Conservation (phyloP, 179 eudicot genomes). For the Nepenthes alata region DNA sequence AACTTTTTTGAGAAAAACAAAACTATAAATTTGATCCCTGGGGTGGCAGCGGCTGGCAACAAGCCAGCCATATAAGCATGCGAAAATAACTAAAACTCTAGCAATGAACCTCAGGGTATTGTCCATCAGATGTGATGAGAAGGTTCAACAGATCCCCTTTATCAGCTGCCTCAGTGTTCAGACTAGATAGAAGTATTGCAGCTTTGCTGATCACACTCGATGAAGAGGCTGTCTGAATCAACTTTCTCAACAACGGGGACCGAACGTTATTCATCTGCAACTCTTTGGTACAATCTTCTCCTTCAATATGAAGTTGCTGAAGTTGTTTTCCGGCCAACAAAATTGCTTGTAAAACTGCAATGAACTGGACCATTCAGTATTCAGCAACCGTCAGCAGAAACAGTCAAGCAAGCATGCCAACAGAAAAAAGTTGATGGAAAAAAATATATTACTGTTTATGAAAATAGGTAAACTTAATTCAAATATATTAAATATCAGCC, state of each 20-base stretch:
- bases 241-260: conserved; percentile 56
- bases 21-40: background rate
- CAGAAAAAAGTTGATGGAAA: background rate
- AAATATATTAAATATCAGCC: too few species aligned
- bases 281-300: conserved; percentile 10
- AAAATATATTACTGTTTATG: background rate
- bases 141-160: conserved; percentile 57
- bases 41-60: background rate
- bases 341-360: conserved; percentile 67
- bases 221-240: conserved; percentile 60
- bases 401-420: background rate
- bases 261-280: conserved; percentile 18
- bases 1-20: too few species aligned
- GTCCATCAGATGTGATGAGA: conserved; percentile 41
- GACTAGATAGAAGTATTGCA: conserved; percentile 49
- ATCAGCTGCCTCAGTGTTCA: conserved; percentile 83
- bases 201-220: conserved; percentile 48
- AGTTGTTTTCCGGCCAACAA: conserved; percentile 69
- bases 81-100: conserved; percentile 5
- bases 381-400: conserved; percentile 2
- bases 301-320: conserved; percentile 42
- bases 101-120: conserved; percentile 52
- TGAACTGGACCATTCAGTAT: conserved; percentile 45
- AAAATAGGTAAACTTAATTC: too few species aligned
- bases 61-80: background rate